Base-by-base conservation (phyloP, 2,329 filamentous ascomycete genomes). In the Aureobasidium sp. region DNA sequence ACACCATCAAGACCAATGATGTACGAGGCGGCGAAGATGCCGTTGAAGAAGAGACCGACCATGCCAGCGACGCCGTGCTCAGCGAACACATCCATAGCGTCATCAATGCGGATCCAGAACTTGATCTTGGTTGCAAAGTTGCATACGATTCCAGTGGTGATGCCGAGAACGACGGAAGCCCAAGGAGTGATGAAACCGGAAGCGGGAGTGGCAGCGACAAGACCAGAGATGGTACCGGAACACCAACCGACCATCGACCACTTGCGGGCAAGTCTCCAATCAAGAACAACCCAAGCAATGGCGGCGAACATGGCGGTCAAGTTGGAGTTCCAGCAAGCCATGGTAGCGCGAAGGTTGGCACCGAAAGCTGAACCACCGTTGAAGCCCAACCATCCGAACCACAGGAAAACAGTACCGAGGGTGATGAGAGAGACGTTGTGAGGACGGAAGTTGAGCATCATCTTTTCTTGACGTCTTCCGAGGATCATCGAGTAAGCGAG, bases 401-500 rank as follows among this genome's bases (percentile, higher is more conserved):
- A 97, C 54, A 98, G 88, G 63, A 98, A 81, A 60, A 95, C 81
- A 3, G 93, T 97, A 58, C 93, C 93, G 62, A 97, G 85, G 1
- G 93, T 90, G 72, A 98, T 95, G 65, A 97, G 81, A 5, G 90
- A 95, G 61, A 97, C 93, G 76, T 98, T 98, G 79, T 98, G 93
- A 16, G 93, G 93, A 61, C 93, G 88, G 81, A 97, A 97, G 80
- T 97, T 97, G 73, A 96, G 82, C 88, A 97, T 96, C 90, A 97
- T 96, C 76, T 90, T 93, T 76, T 97, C 91, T 75, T 96, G 93
- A 61, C 93, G 89, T 66, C 90, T 88, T 61, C 93, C 93, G 57
- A 98, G 86, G 32, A 96, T 84, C 88, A 88, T 86, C 2, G 90
- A 95, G 75, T 97, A 98, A 60, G 93, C 93, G 41, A 97, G 78